Percentiles rank a stretch among this genome's conserved stretches.
These are phyloP conservation scores for Dendrothele bispora DNA, from an alignment of 768 basidiomycete species.

Conservation along the genomic window DNA sequence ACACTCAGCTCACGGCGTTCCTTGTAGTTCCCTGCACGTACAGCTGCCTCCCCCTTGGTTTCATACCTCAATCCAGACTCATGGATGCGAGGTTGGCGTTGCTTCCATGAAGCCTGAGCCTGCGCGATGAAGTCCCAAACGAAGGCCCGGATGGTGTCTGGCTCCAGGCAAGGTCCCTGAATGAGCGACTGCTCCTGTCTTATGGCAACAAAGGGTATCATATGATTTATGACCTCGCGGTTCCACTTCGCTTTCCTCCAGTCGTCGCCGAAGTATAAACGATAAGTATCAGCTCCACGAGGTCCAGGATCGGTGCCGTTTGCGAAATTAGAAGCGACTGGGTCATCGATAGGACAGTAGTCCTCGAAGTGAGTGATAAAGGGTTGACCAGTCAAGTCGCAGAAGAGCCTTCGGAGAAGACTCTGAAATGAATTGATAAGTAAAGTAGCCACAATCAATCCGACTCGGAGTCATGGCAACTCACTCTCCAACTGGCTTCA, in stretches of 20 bases:
- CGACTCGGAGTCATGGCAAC: neutral
- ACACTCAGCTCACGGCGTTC: neutral
- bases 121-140: conserved; percentile 1
- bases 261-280: neutral
- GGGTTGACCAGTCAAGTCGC: neutral
- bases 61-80: neutral
- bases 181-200: neutral
- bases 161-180: neutral
- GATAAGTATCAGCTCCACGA: neutral
- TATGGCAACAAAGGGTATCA: neutral
- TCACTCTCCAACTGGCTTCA: neutral
- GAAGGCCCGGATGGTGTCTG: neutral
- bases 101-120: neutral
- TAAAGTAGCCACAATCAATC: too few relatives aligned
- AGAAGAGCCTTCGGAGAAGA: neutral
- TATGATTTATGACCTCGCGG: neutral
- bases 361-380: neutral
- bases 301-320: neutral
- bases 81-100: neutral
- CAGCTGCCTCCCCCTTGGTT: neutral
- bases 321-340: neutral
- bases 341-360: neutral
- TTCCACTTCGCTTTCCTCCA: neutral
- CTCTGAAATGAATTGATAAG: neutral
- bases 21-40: neutral